Base-by-base conservation (phyloP, 495 filamentous ascomycete species). In the Aspergillus funiculosus region DNA sequence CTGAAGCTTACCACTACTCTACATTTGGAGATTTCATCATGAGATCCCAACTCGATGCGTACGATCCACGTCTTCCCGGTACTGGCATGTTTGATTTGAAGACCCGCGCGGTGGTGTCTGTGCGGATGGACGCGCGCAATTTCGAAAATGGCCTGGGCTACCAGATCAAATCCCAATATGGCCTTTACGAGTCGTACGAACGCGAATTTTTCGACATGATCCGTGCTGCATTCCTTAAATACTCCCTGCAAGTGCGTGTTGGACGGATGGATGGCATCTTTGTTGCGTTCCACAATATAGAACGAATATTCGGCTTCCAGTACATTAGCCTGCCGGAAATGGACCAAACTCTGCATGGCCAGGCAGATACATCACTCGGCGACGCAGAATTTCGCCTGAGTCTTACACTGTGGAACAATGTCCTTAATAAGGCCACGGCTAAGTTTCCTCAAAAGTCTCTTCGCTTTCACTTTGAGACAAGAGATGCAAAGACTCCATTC, bases 211-310 rank as follows among this genome's bases (percentile, higher is more conserved):
- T 81, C 58, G 92, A 99, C 59, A 94, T 97, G 91, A 91, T 94
- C 45, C 78, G 92, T 24, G 77, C 87, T 2, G 91, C 91, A 5
- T 94, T 99, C 70, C 69, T 99, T 45, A 97, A 97, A 56, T 99
- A 99, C 60, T 94, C 89, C 4, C 73, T 99, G 18, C 92, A 99
- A 62, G 92, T 90, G 25, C 82, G 92, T 17, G 88, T 97, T 74
- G 92, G 92, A 20, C 81, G 94, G 15, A 99, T 99, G 92, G 90
- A 97, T 52, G 92, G 92, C 39, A 96, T 97, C 38, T 97, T 96
- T 54, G 87, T 96, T n/a, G 94, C 94, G 9, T 97, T 81, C 61
- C 92, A 99, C 67, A 99, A 99, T 56, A 82, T 87, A 4, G 76
- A 94, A 61, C 81, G 88, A 25, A 94, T 99, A 31, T 99, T 99